These are phyloP conservation scores for Apiotrichum domesticum DNA, from an alignment of 1,284 basidiomycete species.

Conservation along the genomic window DNA sequence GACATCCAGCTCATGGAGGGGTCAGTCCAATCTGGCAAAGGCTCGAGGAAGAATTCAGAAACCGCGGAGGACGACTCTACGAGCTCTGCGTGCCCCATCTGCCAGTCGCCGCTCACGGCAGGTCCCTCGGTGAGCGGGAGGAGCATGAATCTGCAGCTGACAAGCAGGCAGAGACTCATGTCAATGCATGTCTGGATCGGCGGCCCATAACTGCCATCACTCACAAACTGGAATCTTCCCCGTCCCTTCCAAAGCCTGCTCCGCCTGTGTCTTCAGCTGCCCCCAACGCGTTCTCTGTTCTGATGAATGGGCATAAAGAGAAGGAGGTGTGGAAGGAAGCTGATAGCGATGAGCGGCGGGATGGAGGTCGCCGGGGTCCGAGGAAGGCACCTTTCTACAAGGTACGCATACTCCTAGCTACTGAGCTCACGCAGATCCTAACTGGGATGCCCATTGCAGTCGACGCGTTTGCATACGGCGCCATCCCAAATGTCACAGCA, in stretches of 20 bases:
- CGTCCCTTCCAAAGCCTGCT: constrained; percentile 11
- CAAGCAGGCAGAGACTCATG: constrained; percentile 38
- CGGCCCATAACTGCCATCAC: constrained; percentile 3
- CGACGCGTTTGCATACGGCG: constrained; percentile 88
- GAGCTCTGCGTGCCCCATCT: no score
- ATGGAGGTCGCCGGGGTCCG: constrained; percentile 49
- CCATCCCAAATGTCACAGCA: constrained; percentile 77
- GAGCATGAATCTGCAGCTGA: neutral
- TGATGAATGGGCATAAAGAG: constrained; percentile 77
- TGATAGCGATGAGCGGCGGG: constrained; percentile 42
- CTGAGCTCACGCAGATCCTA: constrained; percentile 50
- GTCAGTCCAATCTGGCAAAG: neutral
- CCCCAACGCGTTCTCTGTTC: constrained; percentile 62
- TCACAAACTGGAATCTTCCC: constrained; percentile 5
- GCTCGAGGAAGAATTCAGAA: no score
- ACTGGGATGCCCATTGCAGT: constrained; percentile 97
- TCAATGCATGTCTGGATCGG: constrained; percentile 43
- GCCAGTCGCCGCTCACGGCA: neutral
- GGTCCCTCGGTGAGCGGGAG: neutral
- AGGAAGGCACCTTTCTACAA: constrained; percentile 89
- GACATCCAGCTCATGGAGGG: neutral
- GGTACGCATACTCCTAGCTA: constrained; percentile 43
- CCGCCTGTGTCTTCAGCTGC: constrained; percentile 9
- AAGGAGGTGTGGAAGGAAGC: constrained; percentile 79
- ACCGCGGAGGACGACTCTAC: no score